Base-by-base conservation (phyloP, 2,329 filamentous ascomycete species). In the Nothomitra cinnamomea region DNA sequence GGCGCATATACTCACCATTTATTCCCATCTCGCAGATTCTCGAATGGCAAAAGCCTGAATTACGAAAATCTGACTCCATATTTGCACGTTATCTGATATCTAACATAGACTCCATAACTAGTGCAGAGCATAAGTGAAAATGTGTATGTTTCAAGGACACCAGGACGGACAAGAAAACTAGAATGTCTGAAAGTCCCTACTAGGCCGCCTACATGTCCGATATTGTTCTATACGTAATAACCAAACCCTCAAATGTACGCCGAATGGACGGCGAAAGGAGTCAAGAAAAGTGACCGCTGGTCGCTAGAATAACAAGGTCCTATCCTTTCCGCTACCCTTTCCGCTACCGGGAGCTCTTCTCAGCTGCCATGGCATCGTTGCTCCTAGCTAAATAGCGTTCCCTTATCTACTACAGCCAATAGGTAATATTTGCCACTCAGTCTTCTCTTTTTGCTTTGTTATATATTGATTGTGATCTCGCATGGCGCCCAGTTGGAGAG, bases 381-480 rank as follows among this genome's bases (percentile, higher is more conserved):
- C 28, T 32, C 28, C 10, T 32, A 10, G 28, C 10, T 32, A 4
- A 32, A 32, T 4, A 32, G 28, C n/a, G n/a, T n/a, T 5, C 28
- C 28, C 10, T 32, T 10, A 32, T 32, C 28, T 32, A 32, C 28
- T 32, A 32, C 10, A 32, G 28, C 10, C 15, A 17, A 8, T 10
- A 35, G 8, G 24, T 17, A 15, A 5, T 35, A 28, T 49, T 13
- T 17, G 5, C 12, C 42, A 7, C 32, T 60, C 57, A 70, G 56
- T 66, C 64, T 45, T 67, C 64, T 58, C 68, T 58, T 57, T 67
- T 69, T 53, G 64, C 58, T 51, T 60, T 61, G 47, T 60, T 60
- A 38, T 58, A 58, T 70, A 65, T 3, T 67, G 63, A 54, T 73
- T 67, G 49, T 72, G 65, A 58, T 70, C 60, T 55, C 64, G 60